Conservation (phyloP, 2,329 filamentous ascomycete species). For the Phoma sp. region DNA sequence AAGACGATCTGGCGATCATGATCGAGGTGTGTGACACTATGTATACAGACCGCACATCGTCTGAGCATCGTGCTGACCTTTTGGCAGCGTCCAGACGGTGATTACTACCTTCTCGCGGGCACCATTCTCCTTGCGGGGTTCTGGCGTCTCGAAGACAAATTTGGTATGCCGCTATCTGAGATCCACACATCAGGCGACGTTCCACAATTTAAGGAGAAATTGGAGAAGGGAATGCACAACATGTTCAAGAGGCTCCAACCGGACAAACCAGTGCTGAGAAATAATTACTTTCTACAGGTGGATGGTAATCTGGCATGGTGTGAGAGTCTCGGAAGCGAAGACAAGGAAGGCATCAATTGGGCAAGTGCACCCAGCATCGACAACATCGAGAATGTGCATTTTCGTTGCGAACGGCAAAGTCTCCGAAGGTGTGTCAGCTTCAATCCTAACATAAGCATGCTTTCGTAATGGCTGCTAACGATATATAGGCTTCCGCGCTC, state of each 20-base stretch:
- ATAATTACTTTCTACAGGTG: slow-evolving; percentile 90
- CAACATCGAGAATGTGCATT: slow-evolving; percentile 74
- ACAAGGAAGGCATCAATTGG: slow-evolving; percentile 60
- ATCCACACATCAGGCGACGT: slow-evolving; percentile 82
- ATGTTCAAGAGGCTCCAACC: slow-evolving; percentile 77
- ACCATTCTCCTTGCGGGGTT: slow-evolving; percentile 79
- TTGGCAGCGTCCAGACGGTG: slow-evolving; percentile 67
- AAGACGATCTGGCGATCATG: slow-evolving; percentile 87
- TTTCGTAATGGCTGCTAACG: not conserved
- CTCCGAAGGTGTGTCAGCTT: slow-evolving; percentile 58
- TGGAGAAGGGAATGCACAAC: slow-evolving; percentile 79
- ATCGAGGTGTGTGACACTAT: slow-evolving; percentile 52
- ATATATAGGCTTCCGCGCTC: slow-evolving; percentile 49
- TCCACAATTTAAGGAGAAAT: slow-evolving; percentile 71
- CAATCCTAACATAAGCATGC: not conserved
- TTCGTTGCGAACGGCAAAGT: slow-evolving; percentile 77
- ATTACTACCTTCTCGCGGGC: slow-evolving; percentile 81
- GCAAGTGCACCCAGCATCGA: slow-evolving; percentile 69
- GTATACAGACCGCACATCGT: not conserved
- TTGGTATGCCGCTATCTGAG: slow-evolving; percentile 76
- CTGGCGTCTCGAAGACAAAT: slow-evolving; percentile 82
- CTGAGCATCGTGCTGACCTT: not conserved
- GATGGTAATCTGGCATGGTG: slow-evolving; percentile 80
- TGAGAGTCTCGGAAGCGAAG: slow-evolving; percentile 75
- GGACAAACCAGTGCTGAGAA: slow-evolving; percentile 69